Conservation (phyloP, 2,329 filamentous ascomycete genomes). For the Penicillium palitans region DNA sequence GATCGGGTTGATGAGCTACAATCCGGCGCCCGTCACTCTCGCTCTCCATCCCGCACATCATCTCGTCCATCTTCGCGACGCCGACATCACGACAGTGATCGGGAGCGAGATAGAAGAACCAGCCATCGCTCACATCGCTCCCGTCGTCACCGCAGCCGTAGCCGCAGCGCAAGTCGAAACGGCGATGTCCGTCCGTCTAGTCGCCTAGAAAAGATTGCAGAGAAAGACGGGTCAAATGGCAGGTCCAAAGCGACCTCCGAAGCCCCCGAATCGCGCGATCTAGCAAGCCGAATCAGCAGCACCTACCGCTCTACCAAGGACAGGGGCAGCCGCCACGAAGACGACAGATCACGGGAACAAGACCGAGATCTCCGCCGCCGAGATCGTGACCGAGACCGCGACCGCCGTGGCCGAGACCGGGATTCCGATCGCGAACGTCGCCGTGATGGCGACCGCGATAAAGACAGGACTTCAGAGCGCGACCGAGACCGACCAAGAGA, state of each 20-base stretch:
- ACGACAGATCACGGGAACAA: constrained; percentile 29
- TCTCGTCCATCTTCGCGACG: constrained; percentile 60
- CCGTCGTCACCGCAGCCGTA: constrained; percentile 51
- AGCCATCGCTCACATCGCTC: constrained; percentile 50
- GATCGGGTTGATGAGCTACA: constrained; percentile 33
- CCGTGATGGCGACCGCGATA: constrained; percentile 26
- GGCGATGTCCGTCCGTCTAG: constrained; percentile 42
- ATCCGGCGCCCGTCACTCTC: constrained; percentile 54
- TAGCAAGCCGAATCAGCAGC: constrained; percentile 28
- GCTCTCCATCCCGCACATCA: constrained; percentile 65
- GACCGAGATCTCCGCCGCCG: constrained; percentile 28
- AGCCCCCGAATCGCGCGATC: constrained; percentile 24
- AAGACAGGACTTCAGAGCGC: constrained; percentile 40
- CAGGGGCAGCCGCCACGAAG: constrained; percentile 31
- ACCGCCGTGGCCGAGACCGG: constrained; percentile 46
- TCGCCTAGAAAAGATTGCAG: constrained; percentile 31
- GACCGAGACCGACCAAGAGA: constrained; percentile 28
- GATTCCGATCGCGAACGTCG: constrained; percentile 30
- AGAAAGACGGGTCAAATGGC: constrained; percentile 23
- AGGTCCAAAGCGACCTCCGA: constrained; percentile 21
- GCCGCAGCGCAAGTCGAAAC: constrained; percentile 31
- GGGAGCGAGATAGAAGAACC: constrained; percentile 44
- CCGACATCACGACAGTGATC: constrained; percentile 56
- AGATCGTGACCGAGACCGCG: constrained; percentile 25
- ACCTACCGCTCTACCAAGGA: constrained; percentile 34